Conservation (phyloP, 495 filamentous ascomycete species). For the Aspergillus diversus region DNA sequence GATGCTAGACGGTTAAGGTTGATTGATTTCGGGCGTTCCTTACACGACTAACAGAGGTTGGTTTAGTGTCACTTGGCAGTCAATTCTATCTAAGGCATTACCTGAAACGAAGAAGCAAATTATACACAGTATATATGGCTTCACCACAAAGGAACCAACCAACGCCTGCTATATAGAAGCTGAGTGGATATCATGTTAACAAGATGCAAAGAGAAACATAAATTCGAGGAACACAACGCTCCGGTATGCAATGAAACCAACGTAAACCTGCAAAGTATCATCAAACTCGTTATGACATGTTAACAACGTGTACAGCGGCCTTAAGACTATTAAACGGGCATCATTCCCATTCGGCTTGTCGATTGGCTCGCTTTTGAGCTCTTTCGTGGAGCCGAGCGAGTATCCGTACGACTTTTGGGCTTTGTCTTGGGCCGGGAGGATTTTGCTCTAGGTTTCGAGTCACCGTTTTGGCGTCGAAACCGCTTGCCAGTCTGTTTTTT, state of each 20-base stretch:
- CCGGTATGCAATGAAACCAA: conserved; percentile 24
- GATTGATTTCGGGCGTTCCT: conserved; percentile 80
- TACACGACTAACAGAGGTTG: conserved; percentile 58
- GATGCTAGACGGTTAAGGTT: conserved; percentile 77
- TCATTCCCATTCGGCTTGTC: conserved; percentile 48
- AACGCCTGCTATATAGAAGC: conserved; percentile 14
- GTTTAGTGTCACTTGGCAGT: neutral
- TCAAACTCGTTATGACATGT: conserved; percentile 27
- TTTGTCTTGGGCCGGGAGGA: conserved; percentile 32
- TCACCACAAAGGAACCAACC: neutral
- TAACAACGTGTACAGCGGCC: conserved; percentile 15
- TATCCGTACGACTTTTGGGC: conserved; percentile 29
- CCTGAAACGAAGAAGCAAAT: neutral
- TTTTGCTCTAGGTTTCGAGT: conserved; percentile 33
- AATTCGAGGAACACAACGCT: conserved; percentile 17
- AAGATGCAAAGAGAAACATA: neutral
- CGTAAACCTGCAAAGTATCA: conserved; percentile 25
- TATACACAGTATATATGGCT: conserved; percentile 3
- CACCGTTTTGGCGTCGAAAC: conserved; percentile 35
- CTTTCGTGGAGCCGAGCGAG: conserved; percentile 36
- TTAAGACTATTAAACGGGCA: conserved; percentile 43
- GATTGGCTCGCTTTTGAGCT: conserved; percentile 35
- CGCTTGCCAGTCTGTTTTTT: conserved; percentile 37
- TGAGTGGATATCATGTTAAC: conserved; percentile 17
- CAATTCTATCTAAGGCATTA: neutral